A percentile compares a stretch with the other conserved stretches of the same genome.
phyloP scores from a whole-genome alignment of 257 asterid genomes.

The Apocynum venetum region DNA sequence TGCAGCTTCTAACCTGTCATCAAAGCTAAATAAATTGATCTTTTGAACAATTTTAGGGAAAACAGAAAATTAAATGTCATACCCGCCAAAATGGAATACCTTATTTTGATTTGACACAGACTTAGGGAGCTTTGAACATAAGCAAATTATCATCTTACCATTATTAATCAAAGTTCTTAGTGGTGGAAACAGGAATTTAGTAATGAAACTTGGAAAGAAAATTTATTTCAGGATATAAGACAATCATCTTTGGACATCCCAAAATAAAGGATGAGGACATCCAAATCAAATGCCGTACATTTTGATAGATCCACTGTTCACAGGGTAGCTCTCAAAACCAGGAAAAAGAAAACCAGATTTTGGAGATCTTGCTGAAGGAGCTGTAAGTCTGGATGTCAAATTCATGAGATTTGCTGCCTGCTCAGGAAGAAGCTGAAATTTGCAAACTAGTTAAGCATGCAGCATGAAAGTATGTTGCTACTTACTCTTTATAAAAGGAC shows the following conservation, averaged over 20 bases:
- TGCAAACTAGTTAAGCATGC: slow-evolving; percentile 30
- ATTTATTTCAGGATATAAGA: no score
- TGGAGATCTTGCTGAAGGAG: slow-evolving; percentile 76
- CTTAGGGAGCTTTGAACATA: neutral
- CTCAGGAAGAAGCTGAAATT: slow-evolving; percentile 90
- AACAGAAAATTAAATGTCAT: neutral
- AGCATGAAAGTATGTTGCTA: slow-evolving; percentile 18
- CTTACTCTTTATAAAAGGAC: slow-evolving; percentile 12
- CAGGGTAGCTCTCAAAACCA: slow-evolving; percentile 93
- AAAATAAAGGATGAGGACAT: neutral
- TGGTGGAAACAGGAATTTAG: neutral
- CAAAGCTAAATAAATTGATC: slow-evolving; percentile 16
- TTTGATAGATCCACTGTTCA: slow-evolving; percentile 77
- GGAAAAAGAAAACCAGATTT: slow-evolving; percentile 88
- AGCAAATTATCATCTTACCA: neutral
- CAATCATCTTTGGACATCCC: neutral
- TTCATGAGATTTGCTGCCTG: slow-evolving; percentile 99
- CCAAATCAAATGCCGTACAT: slow-evolving; percentile 41
- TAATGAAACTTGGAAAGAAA: neutral
- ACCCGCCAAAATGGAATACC: neutral
- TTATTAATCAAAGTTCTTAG: neutral
- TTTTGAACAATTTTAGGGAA: neutral
- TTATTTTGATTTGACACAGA: neutral
- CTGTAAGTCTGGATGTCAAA: slow-evolving; percentile 73
- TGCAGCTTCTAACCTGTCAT: slow-evolving; percentile 96